phyloP scores from a whole-genome alignment of 345 rosid genomes.

The Anacardium occidentale region DNA sequence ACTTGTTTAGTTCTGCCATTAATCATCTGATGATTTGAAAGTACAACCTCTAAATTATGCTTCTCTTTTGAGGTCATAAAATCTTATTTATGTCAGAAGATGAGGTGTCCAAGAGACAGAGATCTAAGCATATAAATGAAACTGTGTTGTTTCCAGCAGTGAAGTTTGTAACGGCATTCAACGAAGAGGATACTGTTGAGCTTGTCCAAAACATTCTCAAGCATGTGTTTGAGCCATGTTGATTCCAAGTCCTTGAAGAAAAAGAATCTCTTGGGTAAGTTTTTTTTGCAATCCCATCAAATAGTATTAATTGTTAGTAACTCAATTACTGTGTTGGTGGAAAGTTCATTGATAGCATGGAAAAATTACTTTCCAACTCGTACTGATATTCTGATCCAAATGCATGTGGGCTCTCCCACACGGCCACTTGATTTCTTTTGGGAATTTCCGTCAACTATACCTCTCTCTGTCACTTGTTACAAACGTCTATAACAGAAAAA shows the following conservation, averaged over 20 bases:
- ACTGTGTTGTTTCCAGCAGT: conserved; percentile 41
- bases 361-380: no score
- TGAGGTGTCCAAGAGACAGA: background rate
- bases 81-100: background rate
- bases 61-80: no score
- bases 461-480: no score
- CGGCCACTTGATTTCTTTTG: no score
- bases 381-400: no score
- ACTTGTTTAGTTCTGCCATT: background rate
- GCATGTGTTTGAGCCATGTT: conserved; percentile 48
- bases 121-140: conserved; percentile 5
- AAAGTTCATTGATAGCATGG: no score
- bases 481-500: no score
- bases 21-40: background rate
- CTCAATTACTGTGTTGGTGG: no score
- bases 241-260: conserved; percentile 10
- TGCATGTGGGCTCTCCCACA: no score
- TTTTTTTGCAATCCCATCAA: background rate
- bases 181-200: conserved; percentile 53
- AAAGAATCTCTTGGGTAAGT: conserved; percentile 9
- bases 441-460: no score
- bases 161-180: conserved; percentile 54
- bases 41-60: no score
- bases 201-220: conserved; percentile 52
- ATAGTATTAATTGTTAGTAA: background rate